Evolutionary conservation across 208 protist genomes (phyloP), one percentile per base, ranked within the genome.

Genomic region (Porcisia deanei): DNA sequence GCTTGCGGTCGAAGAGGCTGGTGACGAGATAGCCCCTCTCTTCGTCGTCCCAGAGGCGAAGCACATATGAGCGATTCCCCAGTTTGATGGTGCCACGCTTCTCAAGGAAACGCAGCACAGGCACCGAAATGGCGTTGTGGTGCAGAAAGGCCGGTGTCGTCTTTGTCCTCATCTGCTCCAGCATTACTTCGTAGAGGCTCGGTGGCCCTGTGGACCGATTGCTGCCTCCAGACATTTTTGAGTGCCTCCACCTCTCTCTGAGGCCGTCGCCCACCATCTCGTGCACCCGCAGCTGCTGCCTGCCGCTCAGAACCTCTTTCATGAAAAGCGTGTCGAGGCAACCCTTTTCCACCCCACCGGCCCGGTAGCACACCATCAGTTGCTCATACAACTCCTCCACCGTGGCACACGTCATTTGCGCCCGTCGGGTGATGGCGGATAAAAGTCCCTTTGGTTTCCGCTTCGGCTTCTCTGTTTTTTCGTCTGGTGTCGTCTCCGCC

Each of bases 41-140:
- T 41, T 88, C 49, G 79, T 95, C 88, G 75, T 97, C 93, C 93
- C 93, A 95, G 47, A 93, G 86, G 45, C 85, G 93, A 59, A 95
- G 73, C 39, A 85, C 65, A 25, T 92, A 69, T 18, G 55, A 41
- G 22, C 41, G 5, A 18, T 63, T 25, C 37, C 70, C 70, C n/a
- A 87, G 86, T 37, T 69, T 71, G 18, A 88, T 88, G 69, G 83
- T 78, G 77, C 89, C 87, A 69, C 84, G 88, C 6, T 63, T 71
- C 12, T 83, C 67, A 34, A 97, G 75, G 47, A 94, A 61, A 61
- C 83, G 80, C 78, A 91, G 79, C 73, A 91, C 88, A 18, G 68
- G 65, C 6, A 85, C 77, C 25, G 87, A 41, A 49, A 93, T 65
- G 25, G 85, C 76, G 79, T 97, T 97, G 74, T 95, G 89, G 54